Evolutionary conservation across 1,284 basidiomycete species (phyloP).

Genomic region (Golubevia sp.): DNA sequence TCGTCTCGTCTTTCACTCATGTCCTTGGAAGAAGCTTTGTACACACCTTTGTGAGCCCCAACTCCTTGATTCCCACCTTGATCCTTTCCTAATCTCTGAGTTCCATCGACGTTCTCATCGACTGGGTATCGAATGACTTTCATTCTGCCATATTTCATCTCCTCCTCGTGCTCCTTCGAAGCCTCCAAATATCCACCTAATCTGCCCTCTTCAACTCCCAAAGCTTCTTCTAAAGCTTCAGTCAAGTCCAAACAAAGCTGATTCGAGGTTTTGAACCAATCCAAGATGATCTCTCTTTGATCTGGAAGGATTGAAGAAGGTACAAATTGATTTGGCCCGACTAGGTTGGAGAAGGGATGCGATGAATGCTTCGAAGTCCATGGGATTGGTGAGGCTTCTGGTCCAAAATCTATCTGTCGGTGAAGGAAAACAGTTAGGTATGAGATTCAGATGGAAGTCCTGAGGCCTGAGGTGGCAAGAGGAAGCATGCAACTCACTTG

Average conservation of each 20-base stretch:
- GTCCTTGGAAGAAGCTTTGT: too few relatives aligned
- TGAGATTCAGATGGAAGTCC: constrained; percentile 16
- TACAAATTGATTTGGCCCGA: constrained; percentile 44
- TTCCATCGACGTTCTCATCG: constrained; percentile 24
- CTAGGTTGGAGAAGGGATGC: constrained; percentile 28
- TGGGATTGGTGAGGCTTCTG: background rate
- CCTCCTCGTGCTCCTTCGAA: constrained; percentile 6
- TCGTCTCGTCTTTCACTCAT: too few relatives aligned
- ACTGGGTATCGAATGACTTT: constrained; percentile 45
- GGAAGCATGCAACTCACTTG: constrained; percentile 11
- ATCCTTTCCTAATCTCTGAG: constrained; percentile 22
- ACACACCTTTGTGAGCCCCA: constrained; percentile 30
- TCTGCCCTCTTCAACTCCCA: constrained; percentile 19
- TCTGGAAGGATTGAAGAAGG: constrained; percentile 11
- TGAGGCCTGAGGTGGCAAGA: background rate
- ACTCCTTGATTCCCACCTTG: constrained; percentile 32
- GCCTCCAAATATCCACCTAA: constrained; percentile 23
- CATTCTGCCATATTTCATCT: constrained; percentile 32
- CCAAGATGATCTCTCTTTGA: constrained; percentile 15
- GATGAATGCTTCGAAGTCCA: background rate
- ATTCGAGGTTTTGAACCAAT: constrained; percentile 24
- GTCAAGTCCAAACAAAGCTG: constrained; percentile 26
- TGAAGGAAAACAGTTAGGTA: background rate
- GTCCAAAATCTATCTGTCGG: constrained; percentile 12
- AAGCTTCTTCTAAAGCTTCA: constrained; percentile 29